Evolutionary conservation across 2,329 filamentous ascomycete species (phyloP).

Genomic region (Cylindrodendrum hubeiense): DNA sequence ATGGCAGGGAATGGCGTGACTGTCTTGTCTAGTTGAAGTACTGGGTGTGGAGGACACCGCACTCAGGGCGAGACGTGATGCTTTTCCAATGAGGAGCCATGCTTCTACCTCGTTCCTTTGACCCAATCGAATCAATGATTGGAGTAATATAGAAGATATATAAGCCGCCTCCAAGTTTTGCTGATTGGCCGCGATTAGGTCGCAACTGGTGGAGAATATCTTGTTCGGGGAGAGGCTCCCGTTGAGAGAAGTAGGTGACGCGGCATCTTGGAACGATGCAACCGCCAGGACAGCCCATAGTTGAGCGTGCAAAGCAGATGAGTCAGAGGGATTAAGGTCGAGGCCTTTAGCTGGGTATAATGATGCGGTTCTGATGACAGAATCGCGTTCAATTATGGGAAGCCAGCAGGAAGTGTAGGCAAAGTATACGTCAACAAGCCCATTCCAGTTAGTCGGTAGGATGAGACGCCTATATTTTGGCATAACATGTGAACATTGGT

Average conservation of each 20-base stretch:
- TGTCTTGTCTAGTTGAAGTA: slow-evolving; percentile 34
- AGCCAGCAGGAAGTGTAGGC: slow-evolving; percentile 83
- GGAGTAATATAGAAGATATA: slow-evolving; percentile 59
- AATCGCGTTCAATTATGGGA: slow-evolving; percentile 77
- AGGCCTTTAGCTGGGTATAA: slow-evolving; percentile 55
- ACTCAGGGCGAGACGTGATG: slow-evolving; percentile 62
- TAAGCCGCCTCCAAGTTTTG: slow-evolving; percentile 58
- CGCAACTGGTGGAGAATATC: slow-evolving; percentile 64
- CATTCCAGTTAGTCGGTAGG: slow-evolving; percentile 67
- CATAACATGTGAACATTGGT: slow-evolving; percentile 23
- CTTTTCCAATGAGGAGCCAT: slow-evolving; percentile 74
- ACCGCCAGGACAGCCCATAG: slow-evolving; percentile 72
- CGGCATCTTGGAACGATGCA: slow-evolving; percentile 65
- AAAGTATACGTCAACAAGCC: slow-evolving; percentile 79
- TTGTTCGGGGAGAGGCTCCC: slow-evolving; percentile 40
- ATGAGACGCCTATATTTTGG: slow-evolving; percentile 38
- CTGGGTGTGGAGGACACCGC: too few relatives aligned
- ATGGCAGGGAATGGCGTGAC: slow-evolving; percentile 24
- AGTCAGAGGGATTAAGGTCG: slow-evolving; percentile 44
- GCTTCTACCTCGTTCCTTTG: slow-evolving; percentile 68
- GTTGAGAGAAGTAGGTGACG: slow-evolving; percentile 26
- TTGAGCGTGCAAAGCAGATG: slow-evolving; percentile 61
- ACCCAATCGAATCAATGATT: slow-evolving; percentile 74
- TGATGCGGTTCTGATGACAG: slow-evolving; percentile 63
- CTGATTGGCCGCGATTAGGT: slow-evolving; percentile 62